A percentile compares a stretch with the other conserved stretches of the same genome.
Conservation (phyloP, 129 eudicot genomes). For the sunflower (Helianthus annuus) region DNA sequence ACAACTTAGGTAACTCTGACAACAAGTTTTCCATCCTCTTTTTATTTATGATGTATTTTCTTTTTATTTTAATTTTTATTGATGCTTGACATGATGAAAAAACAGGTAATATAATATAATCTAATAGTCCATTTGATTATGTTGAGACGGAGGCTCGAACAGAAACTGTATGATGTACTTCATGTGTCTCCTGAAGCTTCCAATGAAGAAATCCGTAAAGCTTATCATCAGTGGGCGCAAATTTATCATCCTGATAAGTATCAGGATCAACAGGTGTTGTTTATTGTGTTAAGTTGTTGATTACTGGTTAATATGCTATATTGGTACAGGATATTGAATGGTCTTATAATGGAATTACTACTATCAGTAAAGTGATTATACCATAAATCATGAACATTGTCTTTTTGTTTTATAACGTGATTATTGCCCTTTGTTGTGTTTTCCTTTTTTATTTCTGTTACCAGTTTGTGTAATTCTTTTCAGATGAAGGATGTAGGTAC, state of each 20-base stretch:
- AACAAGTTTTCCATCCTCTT: too few species aligned
- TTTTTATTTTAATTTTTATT: too few species aligned
- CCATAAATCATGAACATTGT: neutral
- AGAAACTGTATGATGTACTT: slow-evolving; percentile 77
- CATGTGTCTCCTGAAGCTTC: slow-evolving; percentile 93
- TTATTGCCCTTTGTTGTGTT: too few species aligned
- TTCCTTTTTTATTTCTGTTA: neutral
- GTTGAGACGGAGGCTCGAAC: slow-evolving; percentile 38
- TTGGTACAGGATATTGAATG: neutral
- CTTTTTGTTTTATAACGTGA: neutral
- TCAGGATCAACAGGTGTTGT: slow-evolving; percentile 59
- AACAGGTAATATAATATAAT: too few species aligned
- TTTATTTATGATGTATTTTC: too few species aligned
- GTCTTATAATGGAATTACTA: neutral
- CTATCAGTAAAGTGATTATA: neutral
- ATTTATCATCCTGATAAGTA: slow-evolving; percentile 92
- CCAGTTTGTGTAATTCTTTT: slow-evolving; percentile 24
- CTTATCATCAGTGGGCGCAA: slow-evolving; percentile 93
- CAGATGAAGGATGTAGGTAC: slow-evolving; percentile 96
- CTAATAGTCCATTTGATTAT: too few species aligned
- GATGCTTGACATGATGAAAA: too few species aligned
- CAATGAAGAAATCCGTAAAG: slow-evolving; percentile 91
- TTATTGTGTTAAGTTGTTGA: neutral
- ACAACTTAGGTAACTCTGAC: too few species aligned
- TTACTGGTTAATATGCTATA: neutral